Evolutionary conservation across 768 basidiomycete genomes (phyloP), one percentile per base, ranked within the genome.

Genomic region (Cystofilobasidium macerans): DNA sequence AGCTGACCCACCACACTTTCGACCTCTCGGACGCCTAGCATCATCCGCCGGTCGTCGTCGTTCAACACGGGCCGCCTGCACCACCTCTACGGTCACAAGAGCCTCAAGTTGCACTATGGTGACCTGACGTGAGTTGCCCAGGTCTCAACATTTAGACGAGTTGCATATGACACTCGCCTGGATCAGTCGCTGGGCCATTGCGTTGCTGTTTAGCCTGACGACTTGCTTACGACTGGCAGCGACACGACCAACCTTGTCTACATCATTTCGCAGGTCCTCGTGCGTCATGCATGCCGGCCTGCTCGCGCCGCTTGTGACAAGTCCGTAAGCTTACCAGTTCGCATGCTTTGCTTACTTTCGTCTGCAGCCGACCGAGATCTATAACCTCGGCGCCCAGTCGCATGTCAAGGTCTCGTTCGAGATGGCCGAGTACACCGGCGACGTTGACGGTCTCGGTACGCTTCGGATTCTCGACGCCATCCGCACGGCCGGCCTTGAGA

Each of bases 351-450:
- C 40, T 47, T 9, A 9, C 9, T 11, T 36, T 4, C 47, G 3
- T 20, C n/a, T 5, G 30, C 18, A 67, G 43, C 93, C 93, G 2
- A 86, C 90, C 26, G 94, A 98, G 78, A 86, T 98, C 68, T 98
- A 95, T 83, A 98, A 97, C 77, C 86, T 98, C 61, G 93, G 91
- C 53, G 93, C 93, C 20, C 93, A 98, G 77, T 91, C 89, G 48
- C 93, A 98, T 79, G 93, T 98, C 80, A 98, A 98, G 77, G 93
- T 98, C 70, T 95, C 92, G 32, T 98, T 98, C 76, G 94, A 97
- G 77, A 94, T 98, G 90, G 89, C 93, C 30, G 93, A 98, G 78
- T 98, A 98, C 79, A 98, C 94, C 0, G 92, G 89, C 59, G 94
- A 98, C 73, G 93, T 98, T 57, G 93, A 98, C 72, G 93, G 86